phyloP scores from a whole-genome alignment of 2,329 filamentous ascomycete species.

The Chaetomium sp. region DNA sequence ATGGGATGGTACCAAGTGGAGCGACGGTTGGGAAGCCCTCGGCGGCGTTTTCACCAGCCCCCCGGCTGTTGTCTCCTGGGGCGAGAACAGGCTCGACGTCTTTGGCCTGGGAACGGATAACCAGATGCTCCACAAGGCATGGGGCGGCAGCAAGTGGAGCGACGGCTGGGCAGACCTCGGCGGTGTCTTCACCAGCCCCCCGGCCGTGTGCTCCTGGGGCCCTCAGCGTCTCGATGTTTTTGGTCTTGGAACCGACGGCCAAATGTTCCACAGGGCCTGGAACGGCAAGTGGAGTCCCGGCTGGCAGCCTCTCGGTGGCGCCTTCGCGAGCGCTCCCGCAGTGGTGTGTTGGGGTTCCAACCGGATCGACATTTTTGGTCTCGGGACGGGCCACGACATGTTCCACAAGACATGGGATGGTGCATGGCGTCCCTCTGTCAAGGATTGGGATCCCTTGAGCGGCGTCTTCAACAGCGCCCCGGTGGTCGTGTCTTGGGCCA shows the following conservation, averaged over 20 bases:
- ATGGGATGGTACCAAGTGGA: not conserved
- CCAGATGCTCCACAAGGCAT: not conserved
- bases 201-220: not conserved
- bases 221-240: not conserved
- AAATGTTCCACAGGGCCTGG: not conserved
- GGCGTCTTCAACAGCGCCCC: not conserved
- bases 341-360: not conserved
- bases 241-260: not conserved
- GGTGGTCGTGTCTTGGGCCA: not conserved
- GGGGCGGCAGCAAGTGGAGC: not conserved
- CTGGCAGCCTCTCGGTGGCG: not conserved
- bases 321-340: not conserved
- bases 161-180: not conserved
- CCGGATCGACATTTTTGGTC: not conserved
- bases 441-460: not conserved
- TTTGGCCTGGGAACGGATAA: not conserved
- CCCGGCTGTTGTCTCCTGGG: not conserved
- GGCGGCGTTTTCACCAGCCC: not conserved
- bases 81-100: not conserved
- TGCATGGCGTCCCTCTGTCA: not conserved
- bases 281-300: not conserved
- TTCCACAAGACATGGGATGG: not conserved
- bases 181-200: not conserved
- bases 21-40: not conserved
- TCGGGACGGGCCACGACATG: not conserved